These are phyloP conservation scores for Myxozyma monticola DNA, from an alignment of 805 yeast species.

Conservation along the genomic window DNA sequence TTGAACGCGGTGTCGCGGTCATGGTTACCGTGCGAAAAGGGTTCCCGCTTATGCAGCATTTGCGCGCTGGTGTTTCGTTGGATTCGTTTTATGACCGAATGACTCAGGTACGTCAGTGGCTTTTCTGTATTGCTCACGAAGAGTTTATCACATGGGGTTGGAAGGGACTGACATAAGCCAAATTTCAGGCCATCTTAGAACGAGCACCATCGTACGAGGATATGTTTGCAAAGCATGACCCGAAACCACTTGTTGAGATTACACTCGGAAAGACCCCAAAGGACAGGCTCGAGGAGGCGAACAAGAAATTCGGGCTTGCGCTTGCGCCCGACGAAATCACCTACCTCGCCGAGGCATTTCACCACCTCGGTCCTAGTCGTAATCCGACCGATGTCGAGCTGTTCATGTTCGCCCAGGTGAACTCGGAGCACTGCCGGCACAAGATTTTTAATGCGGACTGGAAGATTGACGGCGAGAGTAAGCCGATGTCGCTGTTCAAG, in stretches of 20 bases:
- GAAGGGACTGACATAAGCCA: background rate
- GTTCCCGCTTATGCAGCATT: conserved; percentile 60
- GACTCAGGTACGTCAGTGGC: conserved; percentile 77
- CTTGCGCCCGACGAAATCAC: conserved; percentile 90
- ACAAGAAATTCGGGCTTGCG: conserved; percentile 86
- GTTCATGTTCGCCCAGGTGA: conserved; percentile 99
- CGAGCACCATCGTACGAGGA: conserved; percentile 66
- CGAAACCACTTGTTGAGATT: conserved; percentile 79
- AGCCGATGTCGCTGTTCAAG: conserved; percentile 75
- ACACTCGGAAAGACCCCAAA: conserved; percentile 57
- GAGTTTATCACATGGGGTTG: background rate
- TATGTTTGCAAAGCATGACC: conserved; percentile 72
- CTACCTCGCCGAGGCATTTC: conserved; percentile 81
- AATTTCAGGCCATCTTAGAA: conserved; percentile 42
- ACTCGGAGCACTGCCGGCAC: conserved; percentile 99
- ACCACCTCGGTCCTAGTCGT: conserved; percentile 58
- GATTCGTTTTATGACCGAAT: conserved; percentile 84
- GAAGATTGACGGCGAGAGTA: conserved; percentile 83
- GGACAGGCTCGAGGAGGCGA: conserved; percentile 70
- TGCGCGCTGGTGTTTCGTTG: conserved; percentile 57
- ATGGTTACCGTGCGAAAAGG: conserved; percentile 70
- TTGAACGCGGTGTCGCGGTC: conserved; percentile 87
- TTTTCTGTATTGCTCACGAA: conserved; percentile 36
- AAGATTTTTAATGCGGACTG: conserved; percentile 98
- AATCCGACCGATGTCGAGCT: conserved; percentile 97